Evolutionary conservation across 352 stramenopile species (phyloP), one percentile per base, ranked within the genome.

Genomic region (Paralagenidium karlingii): DNA sequence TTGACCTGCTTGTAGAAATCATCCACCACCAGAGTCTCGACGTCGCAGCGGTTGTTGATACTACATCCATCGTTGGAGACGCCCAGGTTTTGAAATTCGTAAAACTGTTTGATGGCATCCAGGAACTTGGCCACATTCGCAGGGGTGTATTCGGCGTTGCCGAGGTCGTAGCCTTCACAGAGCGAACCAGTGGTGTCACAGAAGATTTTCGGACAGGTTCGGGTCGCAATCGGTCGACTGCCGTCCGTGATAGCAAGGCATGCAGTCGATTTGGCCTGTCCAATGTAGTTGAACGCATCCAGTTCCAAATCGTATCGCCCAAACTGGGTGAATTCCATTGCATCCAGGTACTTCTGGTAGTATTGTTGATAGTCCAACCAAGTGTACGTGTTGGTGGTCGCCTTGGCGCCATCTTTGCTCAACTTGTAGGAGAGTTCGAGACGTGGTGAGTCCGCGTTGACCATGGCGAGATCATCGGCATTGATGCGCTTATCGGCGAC

Each of bases 181-280:
- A n/a, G n/a, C n/a, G n/a, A n/a, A n/a, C n/a, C 22, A 0, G 47
- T 38, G 10, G 48, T 26, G 22, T 77, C 69, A 24, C 49, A 67
- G 40, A 76, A 68, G 15, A 41, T 53, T 3, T 21, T 26, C 0
- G 68, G 68, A n/a, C 71, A 82, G 20, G 21, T 18, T 0, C 47
- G 60, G 1, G 51, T 73, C 20, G 38, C 43, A n/a, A 40, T 45
- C 2, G 71, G 71, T 22, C 68, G 68, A 43, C 58, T 59, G 1
- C 70, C 44, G 37, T 85, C 71, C 3, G 76, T 51, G 15, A 85
- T 60, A 0, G 61, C 49, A 5, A 85, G 40, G 30, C 71, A 85
- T 3, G 65, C 71, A 4, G 47, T 31, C 39, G 68, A 85, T 32
- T 44, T 58, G 2, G 67, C 43, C 7, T 54, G 39, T 0, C 27